These are phyloP conservation scores for Thermoascus crustaceus DNA, from an alignment of 2,329 filamentous ascomycete species.

Conservation along the genomic window DNA sequence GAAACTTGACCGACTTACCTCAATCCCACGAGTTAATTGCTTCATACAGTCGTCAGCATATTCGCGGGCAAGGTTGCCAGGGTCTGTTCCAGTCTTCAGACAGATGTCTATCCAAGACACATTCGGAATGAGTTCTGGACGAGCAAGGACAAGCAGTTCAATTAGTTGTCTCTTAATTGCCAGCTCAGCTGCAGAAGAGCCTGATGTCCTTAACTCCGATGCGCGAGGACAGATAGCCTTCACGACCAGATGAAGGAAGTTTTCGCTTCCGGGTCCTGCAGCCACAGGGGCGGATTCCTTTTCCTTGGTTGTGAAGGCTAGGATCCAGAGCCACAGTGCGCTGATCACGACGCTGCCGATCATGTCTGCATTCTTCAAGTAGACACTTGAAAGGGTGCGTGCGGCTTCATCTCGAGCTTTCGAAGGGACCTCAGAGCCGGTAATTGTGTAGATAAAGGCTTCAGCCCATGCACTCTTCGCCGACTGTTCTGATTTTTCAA, in stretches of 20 bases:
- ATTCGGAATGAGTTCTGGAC: constrained; percentile 66
- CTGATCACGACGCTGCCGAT: constrained; percentile 58
- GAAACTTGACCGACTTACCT: constrained; percentile 47
- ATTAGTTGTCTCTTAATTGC: constrained; percentile 63
- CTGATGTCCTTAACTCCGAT: constrained; percentile 15
- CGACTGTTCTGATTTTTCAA: constrained; percentile 37
- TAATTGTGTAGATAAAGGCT: constrained; percentile 70
- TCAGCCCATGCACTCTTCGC: constrained; percentile 71
- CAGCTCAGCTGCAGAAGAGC: constrained; percentile 37
- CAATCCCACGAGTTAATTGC: constrained; percentile 53
- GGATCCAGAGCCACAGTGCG: constrained; percentile 74
- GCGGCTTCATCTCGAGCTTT: constrained; percentile 57
- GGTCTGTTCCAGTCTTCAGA: constrained; percentile 71
- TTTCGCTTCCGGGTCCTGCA: constrained; percentile 56
- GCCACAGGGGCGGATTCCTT: constrained; percentile 66
- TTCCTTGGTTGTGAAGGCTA: constrained; percentile 57
- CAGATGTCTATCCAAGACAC: constrained; percentile 85
- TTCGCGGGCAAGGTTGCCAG: constrained; percentile 63
- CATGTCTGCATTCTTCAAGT: constrained; percentile 49
- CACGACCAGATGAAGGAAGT: constrained; percentile 52
- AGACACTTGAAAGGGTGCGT: constrained; percentile 55
- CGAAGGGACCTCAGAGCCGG: constrained; percentile 53
- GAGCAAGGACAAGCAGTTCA: constrained; percentile 67
- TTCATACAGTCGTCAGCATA: constrained; percentile 57
- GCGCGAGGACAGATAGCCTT: constrained; percentile 33